Evolutionary conservation across 2,329 filamentous ascomycete genomes (phyloP), one percentile per base, ranked within the genome.

Genomic region (Venturia asperata): DNA sequence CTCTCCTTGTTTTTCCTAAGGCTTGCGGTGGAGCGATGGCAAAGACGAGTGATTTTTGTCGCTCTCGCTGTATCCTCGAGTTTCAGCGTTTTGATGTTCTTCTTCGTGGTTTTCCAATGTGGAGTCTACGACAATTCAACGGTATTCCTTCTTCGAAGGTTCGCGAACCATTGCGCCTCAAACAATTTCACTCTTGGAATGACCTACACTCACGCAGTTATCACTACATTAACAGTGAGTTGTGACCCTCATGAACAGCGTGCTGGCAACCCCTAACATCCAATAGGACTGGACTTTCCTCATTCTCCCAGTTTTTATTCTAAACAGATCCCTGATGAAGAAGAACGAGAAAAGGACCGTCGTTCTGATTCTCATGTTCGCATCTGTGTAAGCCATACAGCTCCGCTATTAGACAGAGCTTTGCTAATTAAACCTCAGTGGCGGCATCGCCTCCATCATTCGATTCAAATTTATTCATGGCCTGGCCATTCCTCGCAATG

Each of bases 1-100:
- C 69, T 81, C 5, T 77, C 74, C 10, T 68, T 80, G 39, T 79
- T 79, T 70, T 79, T 79, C 68, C 71, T 77, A 10, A 75, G 79
- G 1, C 75, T 80, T 56, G 71, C 79, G 15, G 71, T 77, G 63
- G 70, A 73, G 43, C 64, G 62, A 24, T 78, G 76, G 75, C 78
- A 80, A 21, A 58, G 30, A 58, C 27, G 52, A 58, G 52, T 58
- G 2, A 27, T 58, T 10, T 15, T 58, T 37, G 52, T 58, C 19
- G 27, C 52, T n/a, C 19, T 58, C 17, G 52, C 17, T 34, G 17
- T 37, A 37, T 58, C 52, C 1, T 42, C 60, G 7, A 41, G 15
- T 11, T 43, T 27, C 39, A 61, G 60, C 42, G 60, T 61, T 5
- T 27, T 61, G 13, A 61, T 61, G 60, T 61, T 61, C 37, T 61